Evolutionary conservation across 371 early-diverging fungal species (phyloP), one percentile per base, ranked within the genome.

Genomic region (Mucor racemosus): DNA sequence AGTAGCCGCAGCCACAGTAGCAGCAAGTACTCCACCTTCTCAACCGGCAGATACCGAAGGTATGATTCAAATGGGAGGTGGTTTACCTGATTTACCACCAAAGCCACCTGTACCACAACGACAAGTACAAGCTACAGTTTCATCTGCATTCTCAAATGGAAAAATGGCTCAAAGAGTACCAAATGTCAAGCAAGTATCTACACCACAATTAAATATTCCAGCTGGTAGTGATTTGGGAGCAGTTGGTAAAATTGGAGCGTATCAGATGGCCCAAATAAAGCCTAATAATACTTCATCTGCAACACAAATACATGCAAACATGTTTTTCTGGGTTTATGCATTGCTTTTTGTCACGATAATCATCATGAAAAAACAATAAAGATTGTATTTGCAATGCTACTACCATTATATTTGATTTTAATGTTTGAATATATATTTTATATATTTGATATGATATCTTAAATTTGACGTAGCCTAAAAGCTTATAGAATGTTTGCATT

Each of bases 191-290:
- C 56, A 63, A 40, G 60, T 13, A 4, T 15, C 50, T 2, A 15
- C 26, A 31, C 59, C 63, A 1, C 53, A 58, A 31, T 11, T 68
- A 5, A 58, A 38, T 42, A 35, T 69, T 0, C 69, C 69, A 13
- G 44, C 70, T 6, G 65, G 61, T 15, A 64, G 62, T 13, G 65
- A 69, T 42, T 48, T 69, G 40, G 70, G 65, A 4, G 35, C 21
- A 1, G 65, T 69, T 31, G 70, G 70, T 33, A 65, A 65, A 57
- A 41, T 69, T 3, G 70, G 70, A 9, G 62, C 50, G 0, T 69
- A 65, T 26, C 70, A 69, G 56, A 54, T 69, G 40, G 21, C 64
- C 0, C 69, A 69, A 8, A 54, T 4, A 26, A 53, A 38, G 14
- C 66, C 48, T 35, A 50, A 48, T 19, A 26, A 50, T 26, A 55